Conservation (phyloP, 306 rosid genomes). For the Rosa persica region DNA sequence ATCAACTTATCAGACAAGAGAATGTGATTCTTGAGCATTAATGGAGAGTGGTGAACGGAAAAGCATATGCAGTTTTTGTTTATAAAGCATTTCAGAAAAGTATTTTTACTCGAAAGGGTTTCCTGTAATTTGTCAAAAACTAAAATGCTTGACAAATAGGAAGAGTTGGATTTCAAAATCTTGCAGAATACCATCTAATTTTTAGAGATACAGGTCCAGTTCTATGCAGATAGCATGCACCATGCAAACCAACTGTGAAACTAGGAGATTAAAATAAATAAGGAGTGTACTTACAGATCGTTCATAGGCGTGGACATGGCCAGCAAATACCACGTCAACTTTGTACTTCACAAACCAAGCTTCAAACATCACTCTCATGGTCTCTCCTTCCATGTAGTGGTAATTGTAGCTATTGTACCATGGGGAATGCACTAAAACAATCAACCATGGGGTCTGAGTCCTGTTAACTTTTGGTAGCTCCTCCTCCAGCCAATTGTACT, state of each 20-base stretch:
- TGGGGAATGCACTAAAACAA: slow-evolving; percentile 53
- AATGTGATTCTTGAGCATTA: neutral
- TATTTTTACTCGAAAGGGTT: neutral
- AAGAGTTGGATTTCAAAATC: neutral
- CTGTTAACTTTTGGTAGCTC: slow-evolving; percentile 57
- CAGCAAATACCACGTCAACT: slow-evolving; percentile 81
- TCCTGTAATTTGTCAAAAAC: slow-evolving; percentile 3
- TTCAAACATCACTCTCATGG: slow-evolving; percentile 82
- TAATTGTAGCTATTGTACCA: slow-evolving; percentile 60
- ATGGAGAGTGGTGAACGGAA: neutral
- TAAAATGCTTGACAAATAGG: neutral
- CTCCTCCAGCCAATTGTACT: slow-evolving; percentile 39
- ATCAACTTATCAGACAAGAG: neutral
- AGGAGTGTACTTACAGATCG: slow-evolving; percentile 56
- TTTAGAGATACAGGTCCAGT: neutral
- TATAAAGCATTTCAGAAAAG: neutral
- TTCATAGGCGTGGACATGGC: slow-evolving; percentile 96
- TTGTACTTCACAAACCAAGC: slow-evolving; percentile 66
- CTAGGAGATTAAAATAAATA: neutral
- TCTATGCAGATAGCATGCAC: neutral
- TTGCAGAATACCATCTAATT: neutral
- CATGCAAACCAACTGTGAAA: neutral
- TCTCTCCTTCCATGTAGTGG: slow-evolving; percentile 81
- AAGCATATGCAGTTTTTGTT: neutral
- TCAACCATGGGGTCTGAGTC: slow-evolving; percentile 58